Evolutionary conservation across 75 land plant species (phyloP), one percentile per base, ranked within the genome.

Genomic region (Picea sitchensis): DNA sequence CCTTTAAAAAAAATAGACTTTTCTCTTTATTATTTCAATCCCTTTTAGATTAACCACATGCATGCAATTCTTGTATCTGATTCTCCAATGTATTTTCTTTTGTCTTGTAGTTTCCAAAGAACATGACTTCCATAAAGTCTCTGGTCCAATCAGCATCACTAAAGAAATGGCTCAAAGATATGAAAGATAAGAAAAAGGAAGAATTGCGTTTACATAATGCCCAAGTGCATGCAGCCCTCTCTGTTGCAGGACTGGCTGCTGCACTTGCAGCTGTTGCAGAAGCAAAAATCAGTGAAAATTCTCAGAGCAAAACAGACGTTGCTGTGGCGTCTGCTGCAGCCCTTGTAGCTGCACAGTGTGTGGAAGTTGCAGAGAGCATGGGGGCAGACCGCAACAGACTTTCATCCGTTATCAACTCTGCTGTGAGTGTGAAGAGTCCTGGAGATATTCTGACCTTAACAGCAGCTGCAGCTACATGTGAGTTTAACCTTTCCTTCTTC

Each of bases 171-270:
- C 14, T 93, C 36, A 90, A 88, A 78, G 96, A 93, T 31, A 78
- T 87, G 41, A 93, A 90, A 75, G 83, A 78, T 47, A 84, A 77
- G 85, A 77, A 87, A 76, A 95, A 95, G 34, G 98, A 95, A 73
- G 85, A 84, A 34, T 78, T 65, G 21, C 80, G 98, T 77, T 79
- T 90, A 11, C 88, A 88, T 36, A 95, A 79, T 75, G 95, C 98
- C 11, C 92, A 95, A 58, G 86, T 93, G 32, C 98, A 95, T 80
- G 98, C 96, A 31, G 98, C 98, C 9, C 74, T 93, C 32, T 91
- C 98, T 23, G 88, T 95, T 63, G 98, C 98, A 54, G 96, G 98
- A 1, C 86, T 95, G n/a, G 98, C 98, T n/a, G 96, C 98, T 2
- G 96, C 94, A 18, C 88, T 95, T 11, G 98, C 98, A 34, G 98